Conservation (phyloP, 176 grass and related monocot genomes). For the Oryza officinalis region DNA sequence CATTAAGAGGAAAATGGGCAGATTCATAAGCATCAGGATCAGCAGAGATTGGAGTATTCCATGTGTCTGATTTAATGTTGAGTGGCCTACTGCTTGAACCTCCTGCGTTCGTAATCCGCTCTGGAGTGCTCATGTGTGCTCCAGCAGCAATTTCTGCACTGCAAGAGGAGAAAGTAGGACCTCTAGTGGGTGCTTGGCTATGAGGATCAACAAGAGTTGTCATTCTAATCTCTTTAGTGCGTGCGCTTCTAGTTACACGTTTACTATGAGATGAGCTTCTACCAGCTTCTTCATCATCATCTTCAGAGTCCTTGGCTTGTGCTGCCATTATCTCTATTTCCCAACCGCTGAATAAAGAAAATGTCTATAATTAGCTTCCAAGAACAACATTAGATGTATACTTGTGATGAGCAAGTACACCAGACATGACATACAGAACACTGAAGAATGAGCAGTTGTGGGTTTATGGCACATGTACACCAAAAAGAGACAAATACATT, state of each 20-base stretch:
- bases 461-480: not conserved
- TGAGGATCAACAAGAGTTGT: slow-evolving; percentile 30
- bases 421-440: not conserved
- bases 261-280: slow-evolving; percentile 28
- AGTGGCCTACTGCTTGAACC: slow-evolving; percentile 21
- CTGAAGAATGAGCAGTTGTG: not conserved
- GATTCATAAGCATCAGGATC: not conserved
- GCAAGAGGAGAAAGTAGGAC: slow-evolving; percentile 13
- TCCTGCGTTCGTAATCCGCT: slow-evolving; percentile 36
- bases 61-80: slow-evolving; percentile 24
- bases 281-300: slow-evolving; percentile 55
- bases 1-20: not conserved
- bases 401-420: slow-evolving; percentile 8
- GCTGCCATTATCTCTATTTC: slow-evolving; percentile 67
- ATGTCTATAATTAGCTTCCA: slow-evolving; percentile 26
- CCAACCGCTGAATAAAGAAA: slow-evolving; percentile 56
- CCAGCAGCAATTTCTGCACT: slow-evolving; percentile 23
- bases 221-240: slow-evolving; percentile 3
- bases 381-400: not conserved
- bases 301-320: slow-evolving; percentile 72
- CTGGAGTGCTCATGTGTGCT: slow-evolving; percentile 16
- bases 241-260: slow-evolving; percentile 22
- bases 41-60: slow-evolving; percentile 19
- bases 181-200: not conserved
- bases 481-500: not conserved